Conservation (phyloP, 331 rosid genomes). For the Telfairia occidentalis region DNA sequence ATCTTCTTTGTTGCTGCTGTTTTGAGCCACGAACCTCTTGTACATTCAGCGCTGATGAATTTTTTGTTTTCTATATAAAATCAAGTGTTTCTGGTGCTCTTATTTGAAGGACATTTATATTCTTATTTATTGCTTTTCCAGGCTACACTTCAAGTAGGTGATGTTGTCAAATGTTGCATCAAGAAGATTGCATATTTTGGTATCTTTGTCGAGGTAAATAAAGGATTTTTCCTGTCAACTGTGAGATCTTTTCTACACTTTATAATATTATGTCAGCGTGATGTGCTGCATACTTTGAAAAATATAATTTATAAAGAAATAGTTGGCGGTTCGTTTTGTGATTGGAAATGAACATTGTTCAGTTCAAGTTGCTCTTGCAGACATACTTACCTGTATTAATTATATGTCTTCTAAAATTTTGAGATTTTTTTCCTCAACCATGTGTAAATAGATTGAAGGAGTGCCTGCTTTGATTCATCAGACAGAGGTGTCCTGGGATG, state of each 20-base stretch:
- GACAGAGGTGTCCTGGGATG: slow-evolving; percentile 93
- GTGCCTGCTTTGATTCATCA: slow-evolving; percentile 86
- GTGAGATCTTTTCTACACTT: not conserved
- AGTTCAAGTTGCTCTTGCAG: not conserved
- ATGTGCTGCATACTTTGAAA: not conserved
- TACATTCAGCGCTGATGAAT: not conserved
- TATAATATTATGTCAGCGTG: not conserved
- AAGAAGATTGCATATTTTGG: slow-evolving; percentile 84
- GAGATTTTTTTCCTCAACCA: slow-evolving; percentile 1
- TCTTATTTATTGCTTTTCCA: slow-evolving; percentile 25
- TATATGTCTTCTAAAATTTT: not conserved
- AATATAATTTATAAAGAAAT: not conserved
- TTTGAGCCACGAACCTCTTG: not conserved
- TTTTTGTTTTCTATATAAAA: not conserved
- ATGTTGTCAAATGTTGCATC: slow-evolving; percentile 67
- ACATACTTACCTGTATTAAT: not conserved
- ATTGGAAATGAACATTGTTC: not conserved
- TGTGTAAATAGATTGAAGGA: slow-evolving; percentile 54
- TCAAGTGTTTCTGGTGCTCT: not conserved
- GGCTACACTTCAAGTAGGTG: slow-evolving; percentile 87
- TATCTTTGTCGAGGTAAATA: slow-evolving; percentile 78
- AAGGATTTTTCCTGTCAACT: slow-evolving; percentile 14
- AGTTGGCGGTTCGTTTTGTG: not conserved
- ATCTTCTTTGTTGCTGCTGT: not conserved
- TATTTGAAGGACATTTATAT: not conserved